Base-by-base conservation (phyloP, 225 moss, liverwort and hornwort genomes). In the Physcomitrium patens region DNA sequence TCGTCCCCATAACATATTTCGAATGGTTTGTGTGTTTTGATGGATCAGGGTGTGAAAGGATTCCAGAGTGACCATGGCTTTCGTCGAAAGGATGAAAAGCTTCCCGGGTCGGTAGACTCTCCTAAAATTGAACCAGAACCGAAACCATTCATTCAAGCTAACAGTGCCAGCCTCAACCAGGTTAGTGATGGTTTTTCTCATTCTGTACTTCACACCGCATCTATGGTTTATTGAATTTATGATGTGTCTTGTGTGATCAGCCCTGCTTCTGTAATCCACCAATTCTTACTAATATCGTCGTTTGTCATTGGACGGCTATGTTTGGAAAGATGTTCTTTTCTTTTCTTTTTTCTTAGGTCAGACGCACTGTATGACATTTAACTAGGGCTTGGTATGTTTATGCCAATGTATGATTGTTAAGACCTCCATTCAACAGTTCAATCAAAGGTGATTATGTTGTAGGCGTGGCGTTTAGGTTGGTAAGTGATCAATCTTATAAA, bases 11-110 rank as follows among this genome's bases (percentile, higher is more conserved):
- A 63, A 20, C 60, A 9, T 50, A 5, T 68, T 23, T 18, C 23
- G 56, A 55, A 48, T 47, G 9, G 44, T 62, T 49, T 55, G 20
- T 71, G 63, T 55, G 28, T 76, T 72, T 51, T 20, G 13, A 37
- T 57, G 60, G 27, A 56, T 67, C 70, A 83, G 89, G 82, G 71
- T 41, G 54, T 78, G 52, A 84, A 85, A 65, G 73, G 80, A 19
- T 61, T 67, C 22, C 70, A 78, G 49, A 83, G 77, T 70, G 68
- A 76, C 17, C 50, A 58, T 24, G 79, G 84, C 69, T 56, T 81
- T 42, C 81, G 73, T 43, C 77, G 61, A 61, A 70, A 72, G 27
- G 76, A 63, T 16, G 85, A 81, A 24, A 43, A 41, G 12, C n/a
- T 60, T 56, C 9, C 58, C 2, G 63, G 65, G 13, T 73, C 73